phyloP scores from a whole-genome alignment of 164 flowering plant genomes.

The Vitis rupestris region DNA sequence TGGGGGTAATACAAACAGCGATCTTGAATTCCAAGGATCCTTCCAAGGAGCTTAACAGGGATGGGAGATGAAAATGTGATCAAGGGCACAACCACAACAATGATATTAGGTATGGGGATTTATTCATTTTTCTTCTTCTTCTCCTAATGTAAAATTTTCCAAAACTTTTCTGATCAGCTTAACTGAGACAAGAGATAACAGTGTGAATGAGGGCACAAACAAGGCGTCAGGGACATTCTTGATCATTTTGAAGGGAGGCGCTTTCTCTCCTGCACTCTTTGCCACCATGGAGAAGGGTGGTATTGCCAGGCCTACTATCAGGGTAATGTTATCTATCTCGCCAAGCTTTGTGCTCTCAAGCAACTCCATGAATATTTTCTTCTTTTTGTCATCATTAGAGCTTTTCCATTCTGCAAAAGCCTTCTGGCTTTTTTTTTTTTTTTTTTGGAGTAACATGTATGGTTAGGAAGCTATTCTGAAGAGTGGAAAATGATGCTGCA shows the following conservation, averaged over 20 bases:
- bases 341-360: conserved; percentile 36
- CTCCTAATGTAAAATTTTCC: too few relatives aligned
- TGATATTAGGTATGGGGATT: conserved; percentile 28
- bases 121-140: too few relatives aligned
- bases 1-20: neutral
- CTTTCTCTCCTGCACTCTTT: conserved; percentile 62
- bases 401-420: conserved; percentile 36
- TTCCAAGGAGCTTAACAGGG: conserved; percentile 49
- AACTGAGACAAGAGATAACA: conserved; percentile 43
- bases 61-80: conserved; percentile 52
- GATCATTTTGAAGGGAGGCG: conserved; percentile 46
- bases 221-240: conserved; percentile 63
- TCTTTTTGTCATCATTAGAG: conserved; percentile 18
- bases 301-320: conserved; percentile 52
- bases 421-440: conserved; percentile 23
- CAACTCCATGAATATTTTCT: conserved; percentile 31
- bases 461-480: neutral
- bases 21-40: conserved; percentile 15
- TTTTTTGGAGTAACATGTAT: neutral
- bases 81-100: conserved; percentile 57
- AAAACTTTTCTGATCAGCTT: too few relatives aligned
- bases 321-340: conserved; percentile 38
- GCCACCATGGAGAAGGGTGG: conserved; percentile 76
- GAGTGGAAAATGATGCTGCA: neutral
- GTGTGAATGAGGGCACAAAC: conserved; percentile 64